Conservation (phyloP, 148 eudicot genomes). For the Nepenthes gracilis region DNA sequence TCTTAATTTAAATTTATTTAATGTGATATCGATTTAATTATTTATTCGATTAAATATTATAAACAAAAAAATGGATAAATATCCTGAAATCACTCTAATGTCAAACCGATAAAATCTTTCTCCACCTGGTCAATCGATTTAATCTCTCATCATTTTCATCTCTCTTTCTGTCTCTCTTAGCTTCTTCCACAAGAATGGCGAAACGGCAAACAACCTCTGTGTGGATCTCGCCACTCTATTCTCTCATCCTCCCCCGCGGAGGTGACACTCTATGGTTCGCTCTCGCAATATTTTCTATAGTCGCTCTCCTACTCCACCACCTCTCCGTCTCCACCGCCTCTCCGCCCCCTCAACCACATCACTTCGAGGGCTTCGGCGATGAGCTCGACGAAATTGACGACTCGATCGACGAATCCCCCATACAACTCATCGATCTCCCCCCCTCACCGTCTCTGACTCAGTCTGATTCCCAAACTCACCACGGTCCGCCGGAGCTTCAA, state of each 20-base stretch:
- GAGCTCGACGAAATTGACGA: constrained; percentile 30
- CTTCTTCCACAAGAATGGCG: constrained; percentile 22
- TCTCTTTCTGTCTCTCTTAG: no score
- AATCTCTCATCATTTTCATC: no score
- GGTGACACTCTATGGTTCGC: constrained; percentile 12
- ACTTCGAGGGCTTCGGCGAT: constrained; percentile 37
- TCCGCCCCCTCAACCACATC: constrained; percentile 25
- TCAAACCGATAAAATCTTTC: no score
- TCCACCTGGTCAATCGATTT: no score
- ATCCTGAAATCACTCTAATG: no score
- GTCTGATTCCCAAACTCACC: constrained; percentile 15
- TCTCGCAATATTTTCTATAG: constrained; percentile 29
- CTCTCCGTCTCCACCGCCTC: constrained; percentile 13
- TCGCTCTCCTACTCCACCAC: constrained; percentile 35
- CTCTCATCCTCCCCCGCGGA: constrained; percentile 14
- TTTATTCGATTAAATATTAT: no score
- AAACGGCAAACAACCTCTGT: constrained; percentile 15
- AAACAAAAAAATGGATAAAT: no score
- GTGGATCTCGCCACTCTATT: constrained; percentile 21
- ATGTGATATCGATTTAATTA: no score
- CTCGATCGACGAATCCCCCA: constrained; percentile 12
- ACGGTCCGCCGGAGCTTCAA: background rate
- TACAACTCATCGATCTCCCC: constrained; percentile 28
- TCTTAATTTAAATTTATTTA: no score
- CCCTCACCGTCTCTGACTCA: constrained; percentile 27